phyloP scores from a whole-genome alignment of 495 filamentous ascomycete genomes.

The Astrothelium subdiscretum region DNA sequence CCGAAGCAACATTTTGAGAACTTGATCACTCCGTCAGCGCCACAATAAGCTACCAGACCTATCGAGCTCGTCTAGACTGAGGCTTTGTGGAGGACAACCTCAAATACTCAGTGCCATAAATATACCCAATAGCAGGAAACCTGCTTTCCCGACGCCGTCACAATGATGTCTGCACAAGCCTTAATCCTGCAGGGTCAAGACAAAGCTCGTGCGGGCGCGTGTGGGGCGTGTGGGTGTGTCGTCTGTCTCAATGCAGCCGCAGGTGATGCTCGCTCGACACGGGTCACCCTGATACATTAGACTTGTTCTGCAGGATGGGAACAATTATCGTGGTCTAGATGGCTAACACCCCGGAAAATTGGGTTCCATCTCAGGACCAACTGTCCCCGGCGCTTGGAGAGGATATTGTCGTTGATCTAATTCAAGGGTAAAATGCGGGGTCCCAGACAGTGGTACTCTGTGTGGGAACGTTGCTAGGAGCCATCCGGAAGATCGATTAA shows the following conservation, averaged over 20 bases:
- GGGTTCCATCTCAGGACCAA: neutral
- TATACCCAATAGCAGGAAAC: neutral
- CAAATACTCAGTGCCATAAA: neutral
- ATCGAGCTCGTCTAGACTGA: neutral
- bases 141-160: neutral
- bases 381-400: too few relatives aligned
- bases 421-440: neutral
- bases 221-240: too few relatives aligned
- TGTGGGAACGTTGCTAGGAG: neutral
- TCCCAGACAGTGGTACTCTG: neutral
- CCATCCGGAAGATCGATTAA: neutral
- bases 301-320: neutral
- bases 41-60: neutral
- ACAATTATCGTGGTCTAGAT: neutral
- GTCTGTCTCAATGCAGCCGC: neutral
- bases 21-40: neutral
- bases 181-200: neutral
- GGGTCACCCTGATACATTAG: neutral
- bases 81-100: neutral
- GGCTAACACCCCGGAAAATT: neutral
- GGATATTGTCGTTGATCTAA: neutral
- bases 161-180: neutral
- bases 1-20: neutral
- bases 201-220: neutral
- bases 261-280: neutral